A percentile compares a stretch with the other conserved stretches of the same genome.
Evolutionary conservation across 768 basidiomycete genomes (phyloP).

Genomic region (Phylloporus arenicola): DNA sequence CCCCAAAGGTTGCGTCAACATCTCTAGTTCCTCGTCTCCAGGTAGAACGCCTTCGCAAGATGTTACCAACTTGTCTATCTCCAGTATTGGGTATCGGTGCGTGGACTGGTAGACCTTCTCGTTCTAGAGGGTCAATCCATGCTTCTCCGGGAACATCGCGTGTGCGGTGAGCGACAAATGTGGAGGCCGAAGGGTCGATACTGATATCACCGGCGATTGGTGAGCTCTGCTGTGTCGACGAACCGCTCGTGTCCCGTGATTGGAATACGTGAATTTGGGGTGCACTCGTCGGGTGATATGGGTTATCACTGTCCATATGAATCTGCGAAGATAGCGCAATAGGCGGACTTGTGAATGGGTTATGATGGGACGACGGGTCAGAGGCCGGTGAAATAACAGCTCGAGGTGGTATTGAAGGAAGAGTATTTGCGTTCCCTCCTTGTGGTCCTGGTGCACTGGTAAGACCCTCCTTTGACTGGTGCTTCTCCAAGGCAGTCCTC

Average conservation of each 20-base stretch:
- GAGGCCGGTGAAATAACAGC: constrained; percentile 12
- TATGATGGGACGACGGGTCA: background rate
- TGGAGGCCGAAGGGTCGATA: constrained; percentile 5
- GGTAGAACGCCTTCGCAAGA: constrained; percentile 16
- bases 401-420: constrained; percentile 3
- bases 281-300: constrained; percentile 7
- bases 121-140: constrained; percentile 60
- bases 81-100: constrained; percentile 20
- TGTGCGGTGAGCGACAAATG: constrained; percentile 23
- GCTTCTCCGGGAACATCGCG: constrained; percentile 44
- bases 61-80: background rate
- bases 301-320: constrained; percentile 13
- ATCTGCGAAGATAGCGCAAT: background rate
- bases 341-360: constrained; percentile 1
- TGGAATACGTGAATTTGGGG: constrained; percentile 5
- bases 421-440: constrained; percentile 1
- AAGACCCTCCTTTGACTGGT: constrained; percentile 30
- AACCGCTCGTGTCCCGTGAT: constrained; percentile 3
- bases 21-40: constrained; percentile 12
- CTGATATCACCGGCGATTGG: constrained; percentile 1
- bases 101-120: constrained; percentile 52
- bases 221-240: constrained; percentile 7
- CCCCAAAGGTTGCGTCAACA: constrained; percentile 1
- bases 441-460: background rate
- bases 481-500: constrained; percentile 48